Conservation (phyloP, 2,329 filamentous ascomycete species). For the Eutypa lata region DNA sequence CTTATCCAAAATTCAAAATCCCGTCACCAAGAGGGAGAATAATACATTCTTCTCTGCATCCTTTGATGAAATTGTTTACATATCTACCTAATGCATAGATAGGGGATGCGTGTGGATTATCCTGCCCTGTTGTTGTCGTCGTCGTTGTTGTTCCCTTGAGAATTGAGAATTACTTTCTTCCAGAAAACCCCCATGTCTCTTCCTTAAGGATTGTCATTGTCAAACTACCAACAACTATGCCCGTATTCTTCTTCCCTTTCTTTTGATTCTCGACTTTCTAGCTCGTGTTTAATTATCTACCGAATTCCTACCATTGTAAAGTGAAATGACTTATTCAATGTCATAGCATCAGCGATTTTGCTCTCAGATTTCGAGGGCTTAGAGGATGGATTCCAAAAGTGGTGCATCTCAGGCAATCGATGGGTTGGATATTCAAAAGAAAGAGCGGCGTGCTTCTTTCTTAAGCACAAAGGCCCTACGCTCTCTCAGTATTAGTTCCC, state of each 20-base stretch:
- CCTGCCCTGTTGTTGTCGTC: no score
- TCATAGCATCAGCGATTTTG: constrained; percentile 3
- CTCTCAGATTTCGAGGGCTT: constrained; percentile 3
- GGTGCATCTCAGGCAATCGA: constrained; percentile 18
- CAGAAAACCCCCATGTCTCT: no score
- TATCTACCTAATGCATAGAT: no score
- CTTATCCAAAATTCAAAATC: not conserved
- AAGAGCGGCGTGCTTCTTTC: constrained; percentile 26
- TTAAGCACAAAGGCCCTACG: constrained; percentile 28
- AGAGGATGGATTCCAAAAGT: constrained; percentile 23
- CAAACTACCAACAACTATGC: not conserved
- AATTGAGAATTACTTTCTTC: no score
- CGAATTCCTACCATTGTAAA: not conserved
- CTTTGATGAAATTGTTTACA: no score
- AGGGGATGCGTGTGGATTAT: no score
- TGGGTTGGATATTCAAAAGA: constrained; percentile 15
- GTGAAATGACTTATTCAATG: constrained; percentile 1
- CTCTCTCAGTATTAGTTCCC: constrained; percentile 29
- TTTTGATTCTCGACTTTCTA: no score
- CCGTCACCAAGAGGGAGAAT: not conserved
- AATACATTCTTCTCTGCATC: not conserved
- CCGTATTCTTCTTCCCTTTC: not conserved
- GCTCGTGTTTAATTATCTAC: not conserved
- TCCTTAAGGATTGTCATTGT: not conserved
- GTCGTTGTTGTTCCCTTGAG: no score